Conservation (phyloP, 768 basidiomycete species). For the Boletus speciosus region DNA sequence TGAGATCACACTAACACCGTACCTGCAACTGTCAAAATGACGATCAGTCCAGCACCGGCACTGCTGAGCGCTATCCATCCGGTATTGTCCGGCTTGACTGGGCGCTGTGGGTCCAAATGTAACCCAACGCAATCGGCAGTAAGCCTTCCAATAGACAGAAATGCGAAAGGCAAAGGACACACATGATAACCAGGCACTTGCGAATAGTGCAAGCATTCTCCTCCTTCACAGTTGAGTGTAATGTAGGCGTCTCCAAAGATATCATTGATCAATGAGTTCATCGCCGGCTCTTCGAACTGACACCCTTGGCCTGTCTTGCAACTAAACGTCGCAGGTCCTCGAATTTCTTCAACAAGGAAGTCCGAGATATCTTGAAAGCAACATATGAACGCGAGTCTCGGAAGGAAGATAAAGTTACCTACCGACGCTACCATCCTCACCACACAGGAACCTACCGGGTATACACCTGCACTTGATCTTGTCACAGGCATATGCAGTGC, state of each 20-base stretch:
- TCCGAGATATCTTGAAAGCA: constrained; percentile 72
- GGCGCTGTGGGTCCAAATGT: constrained; percentile 42
- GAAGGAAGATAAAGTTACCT: constrained; percentile 29
- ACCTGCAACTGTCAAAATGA: constrained; percentile 67
- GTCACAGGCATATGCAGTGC: constrained; percentile 76
- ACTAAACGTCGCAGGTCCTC: constrained; percentile 84
- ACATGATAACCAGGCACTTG: constrained; percentile 93
- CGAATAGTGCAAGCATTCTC: constrained; percentile 91
- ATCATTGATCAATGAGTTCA: constrained; percentile 92
- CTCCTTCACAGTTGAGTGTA: constrained; percentile 79
- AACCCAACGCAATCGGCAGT: background rate
- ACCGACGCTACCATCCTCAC: constrained; percentile 93
- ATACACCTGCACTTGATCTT: constrained; percentile 88
- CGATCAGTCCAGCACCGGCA: constrained; percentile 70
- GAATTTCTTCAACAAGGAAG: constrained; percentile 85
- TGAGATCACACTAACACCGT: constrained; percentile 8
- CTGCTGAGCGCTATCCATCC: constrained; percentile 82
- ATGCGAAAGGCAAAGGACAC: constrained; percentile 1
- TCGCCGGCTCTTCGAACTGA: constrained; percentile 91
- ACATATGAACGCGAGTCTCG: background rate
- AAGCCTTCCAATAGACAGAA: background rate
- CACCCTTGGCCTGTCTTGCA: constrained; percentile 73
- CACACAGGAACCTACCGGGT: constrained; percentile 92
- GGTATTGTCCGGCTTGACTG: constrained; percentile 80
- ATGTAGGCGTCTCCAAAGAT: constrained; percentile 94